Evolutionary conservation across 768 basidiomycete species (phyloP), one percentile per base, ranked within the genome.

Genomic region (Tephrocybe rancida): DNA sequence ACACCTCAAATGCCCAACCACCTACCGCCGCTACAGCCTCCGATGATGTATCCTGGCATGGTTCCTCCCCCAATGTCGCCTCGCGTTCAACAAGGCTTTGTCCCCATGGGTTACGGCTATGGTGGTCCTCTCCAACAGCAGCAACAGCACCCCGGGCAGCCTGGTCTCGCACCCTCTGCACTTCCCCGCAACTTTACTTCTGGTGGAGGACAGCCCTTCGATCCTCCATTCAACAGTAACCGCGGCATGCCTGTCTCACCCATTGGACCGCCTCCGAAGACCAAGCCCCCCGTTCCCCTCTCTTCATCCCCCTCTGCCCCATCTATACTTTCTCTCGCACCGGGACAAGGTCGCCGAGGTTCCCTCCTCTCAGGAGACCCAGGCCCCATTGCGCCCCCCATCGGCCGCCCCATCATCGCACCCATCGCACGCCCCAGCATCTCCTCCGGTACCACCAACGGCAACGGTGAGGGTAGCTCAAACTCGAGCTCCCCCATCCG

Each of bases 381-480:
- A 22, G 85, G 87, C 19, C 85, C 83, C 11, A 85, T 86, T 55
- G 79, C 78, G 18, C 78, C 84, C 22, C 85, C 86, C 5, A 76
- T 42, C 10, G 26, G 35, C 37, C 54, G 58, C n/a, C 54, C 54
- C 13, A 45, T 59, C 10, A 50, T 80, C 27, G 82, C 84, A 14
- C 88, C 88, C 10, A 89, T 92, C 45, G 88, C 87, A 5, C 78
- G 86, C 3, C 87, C 88, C 1, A 76, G 54, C 13, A 44, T 56
- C 3, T 53, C 75, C 8, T 49, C 75, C 4, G 67, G 72, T 59
- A 54, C 64, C 56, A 52, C 71, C 66, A 50, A 59, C 32, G 54
- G 58, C 19, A 68, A 67, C 18, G 78, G 77, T 5, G 83, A 85
- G 14, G 78, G 77, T 0, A 83, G 80, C 7, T 84, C 87, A 0